A percentile compares a stretch with the other conserved stretches of the same genome.
These are phyloP conservation scores for Priceomyces castillae DNA, from an alignment of 805 yeast species.

Conservation along the genomic window DNA sequence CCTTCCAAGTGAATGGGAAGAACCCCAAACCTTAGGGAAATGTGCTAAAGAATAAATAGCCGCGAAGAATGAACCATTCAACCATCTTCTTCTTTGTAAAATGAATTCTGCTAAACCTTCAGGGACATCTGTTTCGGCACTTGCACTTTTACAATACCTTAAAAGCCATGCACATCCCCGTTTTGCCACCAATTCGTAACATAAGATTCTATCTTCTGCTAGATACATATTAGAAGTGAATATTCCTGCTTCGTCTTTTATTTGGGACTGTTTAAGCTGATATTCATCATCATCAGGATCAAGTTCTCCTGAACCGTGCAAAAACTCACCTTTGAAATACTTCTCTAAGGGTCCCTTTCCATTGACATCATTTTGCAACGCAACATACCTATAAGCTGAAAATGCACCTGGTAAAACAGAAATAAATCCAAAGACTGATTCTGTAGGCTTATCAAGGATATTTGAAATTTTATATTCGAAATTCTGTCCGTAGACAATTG, in stretches of 20 bases:
- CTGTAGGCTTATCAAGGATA: constrained; percentile 65
- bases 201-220: constrained; percentile 67
- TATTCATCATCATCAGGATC: constrained; percentile 56
- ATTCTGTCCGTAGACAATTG: constrained; percentile 63
- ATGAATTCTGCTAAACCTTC: constrained; percentile 60
- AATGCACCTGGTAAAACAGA: constrained; percentile 69
- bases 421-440: constrained; percentile 62
- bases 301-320: constrained; percentile 54
- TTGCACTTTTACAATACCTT: constrained; percentile 59
- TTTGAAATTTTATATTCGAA: constrained; percentile 67
- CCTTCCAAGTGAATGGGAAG: constrained; percentile 51
- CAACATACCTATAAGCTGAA: constrained; percentile 60
- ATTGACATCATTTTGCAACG: constrained; percentile 52
- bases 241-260: constrained; percentile 48
- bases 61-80: constrained; percentile 69
- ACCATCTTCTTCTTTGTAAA: constrained; percentile 65
- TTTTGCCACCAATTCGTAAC: constrained; percentile 64
- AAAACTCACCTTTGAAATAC: constrained; percentile 64
- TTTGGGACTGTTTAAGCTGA: constrained; percentile 32
- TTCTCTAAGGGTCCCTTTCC: constrained; percentile 62
- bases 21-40: constrained; percentile 53
- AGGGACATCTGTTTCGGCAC: constrained; percentile 70
- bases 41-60: constrained; percentile 56
- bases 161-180: constrained; percentile 57
- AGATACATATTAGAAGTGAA: constrained; percentile 68